A percentile compares a stretch with the other conserved stretches of the same genome.
Conservation (phyloP, 2,329 filamentous ascomycete genomes). For the Arachnopeziza araneosa region DNA sequence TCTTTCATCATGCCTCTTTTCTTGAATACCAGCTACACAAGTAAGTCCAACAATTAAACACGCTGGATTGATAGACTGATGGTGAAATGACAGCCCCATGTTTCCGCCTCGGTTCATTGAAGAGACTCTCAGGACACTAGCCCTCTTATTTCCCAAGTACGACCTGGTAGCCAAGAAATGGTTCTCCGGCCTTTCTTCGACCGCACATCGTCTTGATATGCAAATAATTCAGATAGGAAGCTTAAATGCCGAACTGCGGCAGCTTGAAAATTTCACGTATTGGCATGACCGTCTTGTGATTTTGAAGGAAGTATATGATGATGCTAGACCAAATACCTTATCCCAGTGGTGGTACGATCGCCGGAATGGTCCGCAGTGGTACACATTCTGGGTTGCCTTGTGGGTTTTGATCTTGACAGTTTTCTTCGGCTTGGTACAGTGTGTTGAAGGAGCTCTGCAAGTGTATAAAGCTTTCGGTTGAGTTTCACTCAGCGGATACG, state of each 20-base stretch:
- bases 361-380: slow-evolving; percentile 39
- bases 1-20: slow-evolving; percentile 39
- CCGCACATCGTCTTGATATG: background rate
- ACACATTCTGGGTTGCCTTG: slow-evolving; percentile 39
- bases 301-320: slow-evolving; percentile 39
- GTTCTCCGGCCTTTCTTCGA: slow-evolving; percentile 9
- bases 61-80: background rate
- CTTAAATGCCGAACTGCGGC: slow-evolving; percentile 31
- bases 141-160: slow-evolving; percentile 33
- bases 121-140: slow-evolving; percentile 35
- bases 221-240: background rate
- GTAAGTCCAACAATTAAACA: background rate
- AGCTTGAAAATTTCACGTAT: slow-evolving; percentile 33
- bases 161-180: slow-evolving; percentile 24
- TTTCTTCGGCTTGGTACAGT: slow-evolving; percentile 37
- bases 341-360: slow-evolving; percentile 41
- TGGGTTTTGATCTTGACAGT: slow-evolving; percentile 9
- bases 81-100: slow-evolving; percentile 17
- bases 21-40: slow-evolving; percentile 26
- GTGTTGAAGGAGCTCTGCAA: slow-evolving; percentile 37
- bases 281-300: slow-evolving; percentile 41
- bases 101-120: slow-evolving; percentile 30
- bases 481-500: background rate
- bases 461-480: slow-evolving; percentile 24
- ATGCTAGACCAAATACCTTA: slow-evolving; percentile 33